Conservation (phyloP, 441 rosid species). For the Pelargonium australe region DNA sequence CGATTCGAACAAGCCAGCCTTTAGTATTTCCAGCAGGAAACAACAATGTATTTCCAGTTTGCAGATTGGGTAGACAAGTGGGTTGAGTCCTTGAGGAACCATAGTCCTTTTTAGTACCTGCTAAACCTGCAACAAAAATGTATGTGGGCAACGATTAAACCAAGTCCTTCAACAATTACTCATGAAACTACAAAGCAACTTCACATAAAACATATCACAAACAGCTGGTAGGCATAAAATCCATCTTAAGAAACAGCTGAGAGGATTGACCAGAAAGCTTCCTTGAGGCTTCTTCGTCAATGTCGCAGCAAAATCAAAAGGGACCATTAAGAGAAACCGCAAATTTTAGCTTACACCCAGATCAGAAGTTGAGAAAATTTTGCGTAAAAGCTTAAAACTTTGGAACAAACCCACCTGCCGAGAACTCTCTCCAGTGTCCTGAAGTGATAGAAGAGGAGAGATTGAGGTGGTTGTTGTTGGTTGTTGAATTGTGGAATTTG, state of each 20-base stretch:
- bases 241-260: constrained; percentile 8
- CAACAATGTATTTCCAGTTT: constrained; percentile 32
- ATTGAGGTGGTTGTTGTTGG: constrained; percentile 13
- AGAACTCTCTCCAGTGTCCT: constrained; percentile 40
- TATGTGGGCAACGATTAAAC: neutral
- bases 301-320: no score
- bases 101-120: constrained; percentile 45
- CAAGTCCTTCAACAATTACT: constrained; percentile 2
- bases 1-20: constrained; percentile 62
- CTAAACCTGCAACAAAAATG: constrained; percentile 41
- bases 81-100: constrained; percentile 19
- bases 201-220: neutral
- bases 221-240: neutral
- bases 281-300: constrained; percentile 35
- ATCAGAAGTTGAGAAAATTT: no score
- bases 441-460: constrained; percentile 20
- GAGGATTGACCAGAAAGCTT: constrained; percentile 49
- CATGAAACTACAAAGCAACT: constrained; percentile 3
- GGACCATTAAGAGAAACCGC: no score
- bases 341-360: no score
- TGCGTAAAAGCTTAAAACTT: no score
- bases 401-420: constrained; percentile 40
- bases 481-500: constrained; percentile 13
- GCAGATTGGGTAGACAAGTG: constrained; percentile 15
- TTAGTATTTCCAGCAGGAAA: constrained; percentile 55